Evolutionary conservation across 345 rosid species (phyloP), one percentile per base, ranked within the genome.

Genomic region (Sisymbrium irio): DNA sequence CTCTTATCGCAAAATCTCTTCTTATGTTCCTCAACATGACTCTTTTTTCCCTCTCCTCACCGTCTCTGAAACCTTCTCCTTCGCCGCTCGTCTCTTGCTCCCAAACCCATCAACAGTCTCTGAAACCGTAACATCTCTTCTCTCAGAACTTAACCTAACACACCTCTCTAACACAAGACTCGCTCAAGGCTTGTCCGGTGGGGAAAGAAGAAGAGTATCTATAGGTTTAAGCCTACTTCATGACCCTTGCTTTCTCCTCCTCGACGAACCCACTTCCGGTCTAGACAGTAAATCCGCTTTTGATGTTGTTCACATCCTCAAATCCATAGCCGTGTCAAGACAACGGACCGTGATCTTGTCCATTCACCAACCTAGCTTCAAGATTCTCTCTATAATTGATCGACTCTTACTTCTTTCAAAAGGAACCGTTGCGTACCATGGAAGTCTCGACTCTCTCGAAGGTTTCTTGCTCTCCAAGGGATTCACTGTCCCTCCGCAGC

Each of bases 291-390:
- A 82, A 45, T 94, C 98, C 0, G 97, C 98, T 42, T 85, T 79
- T 30, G 91, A 88, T 37, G 96, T 94, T 7, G 76, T 91, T 44
- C 84, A 86, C 65, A 88, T 82, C 27, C 78, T 94, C 19, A 88
- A 85, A 67, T 70, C 89, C 14, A 87, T 94, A 3, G 87, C 97
- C 1, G 44, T 67, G n/a, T 83, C 94, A 1, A 85, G 95, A 50
- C 75, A 79, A 54, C 75, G 97, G 1, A 94, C 97, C 0, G 85
- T 94, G 40, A 66, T 94, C 45, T 76, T 94, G 71, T 94, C 98
- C 9, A 89, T 94, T n/a, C 98, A 94, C 65, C 98, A 94, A 70
- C 98, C 98, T 5, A 85, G 93, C 65, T 94, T 88, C 88, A 94
- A 91, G 84, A 91, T 94, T 65, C 86, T 94, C 12, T 85, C 94